Evolutionary conservation across 352 stramenopile genomes (phyloP), one percentile per base, ranked within the genome.

Genomic region (Phytophthora litchii): DNA sequence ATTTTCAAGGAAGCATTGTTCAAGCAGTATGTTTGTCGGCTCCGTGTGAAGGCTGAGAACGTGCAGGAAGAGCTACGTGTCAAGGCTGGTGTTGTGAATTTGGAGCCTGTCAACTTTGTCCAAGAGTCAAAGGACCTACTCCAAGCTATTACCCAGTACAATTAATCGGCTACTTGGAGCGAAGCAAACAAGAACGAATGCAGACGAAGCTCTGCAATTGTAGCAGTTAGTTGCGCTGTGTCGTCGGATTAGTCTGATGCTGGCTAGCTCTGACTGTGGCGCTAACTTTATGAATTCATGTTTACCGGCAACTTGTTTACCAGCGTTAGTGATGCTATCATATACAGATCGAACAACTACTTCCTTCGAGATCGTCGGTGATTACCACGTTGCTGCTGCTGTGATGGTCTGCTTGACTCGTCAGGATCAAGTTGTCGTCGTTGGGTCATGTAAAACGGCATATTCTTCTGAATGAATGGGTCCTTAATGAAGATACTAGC

Each of bases 21-120:
- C 72, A 91, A 91, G 64, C 78, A 89, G 67, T 95, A 93, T 50
- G 72, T 92, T 16, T 81, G 93, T 55, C 87, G 88, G 17, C 69
- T 98, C 38, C 86, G 92, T 52, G 74, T 99, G 54, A 99, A 99
- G 83, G 89, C 95, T 34, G 97, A 99, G 75, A 91, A 96, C 52
- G 91, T 98, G 16, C 94, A 98, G 56, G 96, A 99, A 47, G 96
- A 99, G 74, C 65, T 90, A 21, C 91, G 96, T 16, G 78, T 98
- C 40, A 99, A 99, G 74, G 94, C 87, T 11, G 78, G 82, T 34
- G 88, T 99, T 34, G 76, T 97, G 38, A 91, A 78, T 55, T 70
- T 99, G 63, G 82, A 96, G 53, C 89, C 88, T 36, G 78, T 99
- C 57, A 94, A 99, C 75, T 98, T 97, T 55, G 87, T 83, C 38